These are phyloP conservation scores for Suhomyces choctaworum DNA, from an alignment of 1,139 yeast genomes.

Conservation along the genomic window DNA sequence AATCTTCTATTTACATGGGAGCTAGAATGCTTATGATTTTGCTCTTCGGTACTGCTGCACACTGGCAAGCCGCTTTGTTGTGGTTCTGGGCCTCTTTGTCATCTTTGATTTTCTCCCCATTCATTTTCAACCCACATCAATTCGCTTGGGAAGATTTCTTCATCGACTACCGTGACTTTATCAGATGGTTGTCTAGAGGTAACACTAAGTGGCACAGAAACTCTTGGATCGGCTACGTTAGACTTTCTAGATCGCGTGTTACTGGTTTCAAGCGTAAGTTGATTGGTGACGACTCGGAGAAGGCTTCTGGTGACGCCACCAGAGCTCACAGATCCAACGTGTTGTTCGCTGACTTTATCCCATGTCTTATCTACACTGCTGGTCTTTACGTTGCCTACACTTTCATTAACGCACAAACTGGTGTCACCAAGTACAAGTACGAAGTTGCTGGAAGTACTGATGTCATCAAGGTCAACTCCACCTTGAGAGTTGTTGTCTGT, in stretches of 20 bases:
- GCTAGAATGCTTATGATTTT: conserved; percentile 88
- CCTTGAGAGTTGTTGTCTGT: conserved; percentile 82
- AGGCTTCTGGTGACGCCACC: conserved; percentile 89
- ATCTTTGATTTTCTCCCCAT: conserved; percentile 91
- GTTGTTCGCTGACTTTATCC: conserved; percentile 81
- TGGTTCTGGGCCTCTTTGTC: conserved; percentile 99
- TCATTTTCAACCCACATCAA: conserved; percentile 96
- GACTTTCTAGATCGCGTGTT: conserved; percentile 92
- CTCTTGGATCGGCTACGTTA: conserved; percentile 98
- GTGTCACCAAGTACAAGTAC: conserved; percentile 59
- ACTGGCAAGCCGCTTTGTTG: conserved; percentile 95
- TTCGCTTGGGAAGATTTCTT: conserved; percentile 99
- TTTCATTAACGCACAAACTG: conserved; percentile 95
- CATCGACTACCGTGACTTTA: conserved; percentile 96
- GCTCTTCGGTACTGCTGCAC: conserved; percentile 86
- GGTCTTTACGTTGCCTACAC: conserved; percentile 90
- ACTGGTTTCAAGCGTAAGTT: conserved; percentile 97
- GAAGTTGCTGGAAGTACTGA: conserved; percentile 25
- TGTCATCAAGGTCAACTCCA: conserved; percentile 68
- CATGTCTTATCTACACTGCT: conserved; percentile 84
- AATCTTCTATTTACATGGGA: conserved; percentile 95
- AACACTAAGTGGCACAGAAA: conserved; percentile 98
- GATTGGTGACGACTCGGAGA: conserved; percentile 86
- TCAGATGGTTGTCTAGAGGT: conserved; percentile 99
- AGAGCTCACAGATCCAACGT: conserved; percentile 92